phyloP scores from a whole-genome alignment of 2,329 filamentous ascomycete genomes.

The Diplodia corticola region DNA sequence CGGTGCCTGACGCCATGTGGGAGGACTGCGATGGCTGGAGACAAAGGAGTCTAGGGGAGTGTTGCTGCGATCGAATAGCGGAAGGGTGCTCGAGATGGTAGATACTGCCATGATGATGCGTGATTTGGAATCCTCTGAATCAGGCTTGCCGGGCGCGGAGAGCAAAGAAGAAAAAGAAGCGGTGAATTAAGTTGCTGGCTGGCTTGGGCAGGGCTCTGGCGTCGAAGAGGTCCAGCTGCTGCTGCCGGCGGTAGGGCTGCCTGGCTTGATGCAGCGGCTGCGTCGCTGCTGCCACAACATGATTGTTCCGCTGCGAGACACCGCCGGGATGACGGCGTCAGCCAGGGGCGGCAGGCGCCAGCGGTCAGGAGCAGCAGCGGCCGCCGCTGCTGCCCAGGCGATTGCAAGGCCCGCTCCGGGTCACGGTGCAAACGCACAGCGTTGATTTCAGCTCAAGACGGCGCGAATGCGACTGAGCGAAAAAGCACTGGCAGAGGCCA shows the following conservation, averaged over 20 bases:
- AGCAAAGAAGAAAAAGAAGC: slow-evolving; percentile 14
- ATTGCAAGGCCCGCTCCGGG: neutral
- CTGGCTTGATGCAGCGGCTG: neutral
- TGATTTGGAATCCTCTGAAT: slow-evolving; percentile 17
- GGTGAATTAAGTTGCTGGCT: neutral
- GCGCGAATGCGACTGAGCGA: slow-evolving; percentile 4
- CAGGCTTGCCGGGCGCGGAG: slow-evolving; percentile 15
- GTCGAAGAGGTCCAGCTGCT: neutral
- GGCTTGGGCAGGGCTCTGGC: neutral
- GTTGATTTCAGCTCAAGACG: neutral
- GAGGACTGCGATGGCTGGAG: neutral
- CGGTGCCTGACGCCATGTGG: neutral
- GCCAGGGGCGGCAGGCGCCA: neutral
- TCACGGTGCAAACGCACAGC: neutral
- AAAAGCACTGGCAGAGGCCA: neutral
- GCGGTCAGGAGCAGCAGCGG: neutral
- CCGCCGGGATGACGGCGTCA: neutral
- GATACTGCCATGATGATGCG: slow-evolving; percentile 21
- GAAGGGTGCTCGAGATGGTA: slow-evolving; percentile 9
- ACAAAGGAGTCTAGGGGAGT: slow-evolving; percentile 8
- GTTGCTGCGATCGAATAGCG: slow-evolving; percentile 22
- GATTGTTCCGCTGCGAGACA: neutral
- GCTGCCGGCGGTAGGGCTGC: slow-evolving; percentile 18
- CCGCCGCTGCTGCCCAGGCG: neutral
- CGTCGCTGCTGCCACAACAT: slow-evolving; percentile 19